Conservation (phyloP, 2,329 filamentous ascomycete genomes). For the Diplodia scrobiculata region DNA sequence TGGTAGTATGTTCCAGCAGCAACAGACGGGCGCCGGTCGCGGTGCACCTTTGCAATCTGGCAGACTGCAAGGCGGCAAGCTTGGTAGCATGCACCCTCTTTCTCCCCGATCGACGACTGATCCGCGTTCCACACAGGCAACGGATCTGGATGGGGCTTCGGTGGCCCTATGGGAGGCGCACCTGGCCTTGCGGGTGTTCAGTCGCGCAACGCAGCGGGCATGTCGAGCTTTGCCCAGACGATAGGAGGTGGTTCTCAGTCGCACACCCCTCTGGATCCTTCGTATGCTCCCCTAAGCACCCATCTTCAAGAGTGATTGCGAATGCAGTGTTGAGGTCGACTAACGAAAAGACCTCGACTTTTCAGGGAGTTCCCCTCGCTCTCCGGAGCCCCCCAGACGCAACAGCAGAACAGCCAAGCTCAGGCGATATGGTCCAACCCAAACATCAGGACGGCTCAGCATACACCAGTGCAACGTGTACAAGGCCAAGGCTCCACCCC, state of each 20-base stretch:
- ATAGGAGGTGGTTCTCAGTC: slow-evolving; percentile 55
- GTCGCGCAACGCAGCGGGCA: slow-evolving; percentile 53
- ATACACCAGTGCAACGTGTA: slow-evolving; percentile 57
- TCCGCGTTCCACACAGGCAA: slow-evolving; percentile 46
- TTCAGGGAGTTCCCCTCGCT: slow-evolving; percentile 64
- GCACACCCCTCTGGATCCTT: slow-evolving; percentile 58
- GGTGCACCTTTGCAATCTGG: slow-evolving; percentile 53
- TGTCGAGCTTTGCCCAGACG: slow-evolving; percentile 61
- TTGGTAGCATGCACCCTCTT: slow-evolving; percentile 44
- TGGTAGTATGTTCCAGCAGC: slow-evolving; percentile 56
- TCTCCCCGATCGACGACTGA: neutral
- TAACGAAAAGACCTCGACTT: slow-evolving; percentile 1
- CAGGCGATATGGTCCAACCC: slow-evolving; percentile 62
- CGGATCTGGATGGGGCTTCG: slow-evolving; percentile 61
- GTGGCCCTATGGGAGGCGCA: slow-evolving; percentile 56
- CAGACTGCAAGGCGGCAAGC: slow-evolving; percentile 58
- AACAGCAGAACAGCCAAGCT: slow-evolving; percentile 54
- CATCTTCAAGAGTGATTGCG: neutral
- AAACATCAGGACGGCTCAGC: slow-evolving; percentile 56
- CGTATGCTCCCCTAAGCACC: slow-evolving; percentile 51
- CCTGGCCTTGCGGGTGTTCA: slow-evolving; percentile 55
- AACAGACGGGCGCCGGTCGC: slow-evolving; percentile 53
- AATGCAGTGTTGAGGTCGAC: neutral
- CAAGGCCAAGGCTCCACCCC: slow-evolving; percentile 43
- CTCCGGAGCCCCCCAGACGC: slow-evolving; percentile 59